phyloP scores from a whole-genome alignment of 177 flowering plant genomes.

The Vitis hybrid region DNA sequence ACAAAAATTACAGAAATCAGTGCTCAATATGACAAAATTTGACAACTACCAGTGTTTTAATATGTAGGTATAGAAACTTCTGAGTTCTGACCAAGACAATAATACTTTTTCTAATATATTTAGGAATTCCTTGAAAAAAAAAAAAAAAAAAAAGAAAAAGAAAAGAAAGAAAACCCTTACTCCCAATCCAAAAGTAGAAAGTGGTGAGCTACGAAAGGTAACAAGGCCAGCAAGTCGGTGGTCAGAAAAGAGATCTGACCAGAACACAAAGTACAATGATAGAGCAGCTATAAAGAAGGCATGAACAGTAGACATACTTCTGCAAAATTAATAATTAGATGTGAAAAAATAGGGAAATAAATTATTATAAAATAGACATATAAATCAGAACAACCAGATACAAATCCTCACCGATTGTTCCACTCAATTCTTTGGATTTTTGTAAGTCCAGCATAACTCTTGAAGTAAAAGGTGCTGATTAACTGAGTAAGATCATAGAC shows the following conservation, averaged over 20 bases:
- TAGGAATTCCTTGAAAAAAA: no score
- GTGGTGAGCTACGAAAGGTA: slow-evolving; percentile 66
- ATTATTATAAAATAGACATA: neutral
- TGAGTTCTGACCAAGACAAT: no score
- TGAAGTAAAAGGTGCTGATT: slow-evolving; percentile 62
- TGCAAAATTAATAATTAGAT: slow-evolving; percentile 34
- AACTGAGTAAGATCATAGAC: slow-evolving; percentile 67
- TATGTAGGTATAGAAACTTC: no score
- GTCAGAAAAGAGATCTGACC: slow-evolving; percentile 83
- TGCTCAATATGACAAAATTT: no score
- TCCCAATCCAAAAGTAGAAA: slow-evolving; percentile 80
- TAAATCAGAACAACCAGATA: slow-evolving; percentile 1
- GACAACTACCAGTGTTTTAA: no score
- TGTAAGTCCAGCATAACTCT: slow-evolving; percentile 63
- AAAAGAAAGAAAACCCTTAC: slow-evolving; percentile 37
- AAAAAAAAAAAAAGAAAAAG: neutral
- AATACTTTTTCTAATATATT: no score
- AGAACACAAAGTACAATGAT: slow-evolving; percentile 85
- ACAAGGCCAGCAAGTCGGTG: slow-evolving; percentile 40
- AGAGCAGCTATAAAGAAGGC: slow-evolving; percentile 73
- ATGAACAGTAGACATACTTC: slow-evolving; percentile 88
- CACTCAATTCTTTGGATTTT: slow-evolving; percentile 80
- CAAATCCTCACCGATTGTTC: slow-evolving; percentile 72
- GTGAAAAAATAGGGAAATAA: neutral
- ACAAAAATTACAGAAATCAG: no score